These are phyloP conservation scores for Geosmithia putterillii DNA, from an alignment of 2,329 filamentous ascomycete genomes.

Conservation along the genomic window DNA sequence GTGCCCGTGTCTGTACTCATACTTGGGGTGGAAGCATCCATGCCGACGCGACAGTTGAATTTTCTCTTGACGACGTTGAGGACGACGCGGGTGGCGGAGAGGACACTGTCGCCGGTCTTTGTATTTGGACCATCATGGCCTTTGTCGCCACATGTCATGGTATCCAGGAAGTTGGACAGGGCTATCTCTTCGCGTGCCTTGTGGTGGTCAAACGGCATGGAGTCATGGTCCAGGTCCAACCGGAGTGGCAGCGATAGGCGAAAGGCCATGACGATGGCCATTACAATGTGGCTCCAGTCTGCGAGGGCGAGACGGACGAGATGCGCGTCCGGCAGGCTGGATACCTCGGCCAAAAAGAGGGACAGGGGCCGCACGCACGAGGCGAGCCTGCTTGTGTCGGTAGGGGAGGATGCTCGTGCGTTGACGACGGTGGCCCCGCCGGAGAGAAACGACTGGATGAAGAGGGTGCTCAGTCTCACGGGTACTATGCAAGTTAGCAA, in stretches of 20 bases:
- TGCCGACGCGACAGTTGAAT: constrained; percentile 26
- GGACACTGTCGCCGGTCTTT: constrained; percentile 30
- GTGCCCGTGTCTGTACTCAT: too few relatives aligned
- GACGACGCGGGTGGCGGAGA: constrained; percentile 32
- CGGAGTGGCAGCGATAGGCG: constrained; percentile 33
- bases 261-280: constrained; percentile 26
- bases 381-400: constrained; percentile 9
- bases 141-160: constrained; percentile 14
- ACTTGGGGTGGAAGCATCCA: too few relatives aligned
- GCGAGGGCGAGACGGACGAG: constrained; percentile 20
- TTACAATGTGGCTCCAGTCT: constrained; percentile 31
- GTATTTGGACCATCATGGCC: too few relatives aligned
- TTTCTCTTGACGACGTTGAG: constrained; percentile 31
- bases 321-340: background rate
- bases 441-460: constrained; percentile 24
- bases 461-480: constrained; percentile 18
- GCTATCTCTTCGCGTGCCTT: constrained; percentile 25
- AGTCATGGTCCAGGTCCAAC: too few relatives aligned
- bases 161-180: constrained; percentile 24
- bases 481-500: constrained; percentile 7
- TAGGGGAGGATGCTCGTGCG: constrained; percentile 3
- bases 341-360: constrained; percentile 7
- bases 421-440: constrained; percentile 21
- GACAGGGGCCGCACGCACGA: constrained; percentile 13
- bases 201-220: constrained; percentile 20